phyloP scores from a whole-genome alignment of 306 rosid species.

The Erythrophleum fordii region DNA sequence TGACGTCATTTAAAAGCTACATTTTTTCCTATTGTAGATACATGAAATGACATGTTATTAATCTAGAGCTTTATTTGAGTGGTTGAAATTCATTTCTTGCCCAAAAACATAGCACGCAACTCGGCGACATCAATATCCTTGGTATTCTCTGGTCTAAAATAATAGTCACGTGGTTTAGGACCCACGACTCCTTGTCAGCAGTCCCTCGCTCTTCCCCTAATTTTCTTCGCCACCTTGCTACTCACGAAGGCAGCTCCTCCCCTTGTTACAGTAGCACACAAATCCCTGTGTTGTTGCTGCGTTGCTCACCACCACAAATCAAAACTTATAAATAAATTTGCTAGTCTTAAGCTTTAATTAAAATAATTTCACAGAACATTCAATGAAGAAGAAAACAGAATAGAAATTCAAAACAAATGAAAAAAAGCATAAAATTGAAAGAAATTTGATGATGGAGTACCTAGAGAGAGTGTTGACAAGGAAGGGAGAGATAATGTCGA shows the following conservation, averaged over 20 bases:
- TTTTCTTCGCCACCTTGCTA: constrained; percentile 45
- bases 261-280: constrained; percentile 42
- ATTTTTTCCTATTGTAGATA: not conserved
- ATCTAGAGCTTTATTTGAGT: not conserved
- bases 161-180: constrained; percentile 85
- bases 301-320: constrained; percentile 30
- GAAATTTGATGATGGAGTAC: constrained; percentile 42
- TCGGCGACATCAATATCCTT: constrained; percentile 79
- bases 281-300: constrained; percentile 52
- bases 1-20: not conserved
- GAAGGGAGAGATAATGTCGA: constrained; percentile 57
- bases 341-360: not conserved
- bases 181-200: constrained; percentile 73
- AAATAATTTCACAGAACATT: not conserved
- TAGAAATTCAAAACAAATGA: too few relatives aligned
- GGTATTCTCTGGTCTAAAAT: constrained; percentile 72
- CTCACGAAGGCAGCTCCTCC: constrained; percentile 41
- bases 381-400: too few relatives aligned
- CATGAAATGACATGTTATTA: not conserved
- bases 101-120: constrained; percentile 64
- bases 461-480: constrained; percentile 52
- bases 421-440: too few relatives aligned
- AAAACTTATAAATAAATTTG: not conserved
- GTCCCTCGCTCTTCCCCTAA: constrained; percentile 47
- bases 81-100: constrained; percentile 51